Conservation (phyloP, 2,329 filamentous ascomycete species). For the Aspergillus hortae region DNA sequence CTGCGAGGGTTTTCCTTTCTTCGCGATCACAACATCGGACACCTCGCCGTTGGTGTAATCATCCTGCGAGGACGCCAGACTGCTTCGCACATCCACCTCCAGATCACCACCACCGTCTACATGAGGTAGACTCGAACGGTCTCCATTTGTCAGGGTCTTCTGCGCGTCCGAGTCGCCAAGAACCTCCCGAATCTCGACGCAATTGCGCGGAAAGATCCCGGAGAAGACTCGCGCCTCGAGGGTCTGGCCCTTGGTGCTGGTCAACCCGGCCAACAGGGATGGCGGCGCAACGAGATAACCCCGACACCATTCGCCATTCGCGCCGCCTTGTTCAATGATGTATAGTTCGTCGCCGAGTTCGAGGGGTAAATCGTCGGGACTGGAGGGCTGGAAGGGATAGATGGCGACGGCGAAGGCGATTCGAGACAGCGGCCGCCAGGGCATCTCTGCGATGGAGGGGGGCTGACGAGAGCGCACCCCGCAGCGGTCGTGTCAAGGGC, state of each 20-base stretch:
- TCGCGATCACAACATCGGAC: conserved; percentile 32
- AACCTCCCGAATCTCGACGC: conserved; percentile 90
- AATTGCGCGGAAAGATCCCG: conserved; percentile 94
- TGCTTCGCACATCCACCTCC: conserved; percentile 28
- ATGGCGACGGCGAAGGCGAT: conserved; percentile 98
- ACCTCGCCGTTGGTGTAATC: conserved; percentile 23
- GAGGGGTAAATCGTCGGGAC: conserved; percentile 86
- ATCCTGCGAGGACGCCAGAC: conserved; percentile 23
- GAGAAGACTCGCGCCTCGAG: conserved; percentile 95
- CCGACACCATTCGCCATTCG: conserved; percentile 83
- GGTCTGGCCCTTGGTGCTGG: conserved; percentile 84
- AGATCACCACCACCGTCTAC: conserved; percentile 19
- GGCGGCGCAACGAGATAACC: conserved; percentile 94
- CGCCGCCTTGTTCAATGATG: conserved; percentile 91
- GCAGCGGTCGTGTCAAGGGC: conserved; percentile 21
- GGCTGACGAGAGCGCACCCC: conserved; percentile 16
- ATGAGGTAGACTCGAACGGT: conserved; percentile 33
- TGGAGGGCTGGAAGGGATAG: conserved; percentile 85
- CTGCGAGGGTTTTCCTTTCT: conserved; percentile 40
- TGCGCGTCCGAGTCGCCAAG: conserved; percentile 66
- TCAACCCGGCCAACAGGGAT: conserved; percentile 85
- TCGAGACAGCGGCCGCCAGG: conserved; percentile 93
- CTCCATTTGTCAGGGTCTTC: conserved; percentile 31
- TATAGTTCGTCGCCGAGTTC: conserved; percentile 98
- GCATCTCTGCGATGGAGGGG: conserved; percentile 57